These are phyloP conservation scores for Aspergillus leporis DNA, from an alignment of 495 filamentous ascomycete genomes.

Conservation along the genomic window DNA sequence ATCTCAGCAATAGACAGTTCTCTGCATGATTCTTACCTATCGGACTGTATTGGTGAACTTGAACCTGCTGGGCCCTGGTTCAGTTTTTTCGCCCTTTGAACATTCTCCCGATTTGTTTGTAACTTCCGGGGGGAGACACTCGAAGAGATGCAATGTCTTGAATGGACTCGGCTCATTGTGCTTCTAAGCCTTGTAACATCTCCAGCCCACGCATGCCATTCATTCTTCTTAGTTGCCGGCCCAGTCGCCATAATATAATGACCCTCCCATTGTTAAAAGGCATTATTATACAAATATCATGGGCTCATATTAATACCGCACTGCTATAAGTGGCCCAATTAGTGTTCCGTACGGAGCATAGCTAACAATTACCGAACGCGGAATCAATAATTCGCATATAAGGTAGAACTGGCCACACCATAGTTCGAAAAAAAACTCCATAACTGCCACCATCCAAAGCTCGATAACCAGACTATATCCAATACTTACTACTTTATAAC, in stretches of 20 bases:
- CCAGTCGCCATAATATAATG: not conserved
- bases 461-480: not conserved
- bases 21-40: conserved; percentile 8
- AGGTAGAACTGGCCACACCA: not conserved
- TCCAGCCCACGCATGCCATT: not conserved
- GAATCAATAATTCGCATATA: not conserved
- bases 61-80: not conserved
- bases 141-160: not conserved
- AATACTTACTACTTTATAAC: not conserved
- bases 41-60: not conserved
- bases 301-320: not conserved
- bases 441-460: not conserved
- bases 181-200: not conserved
- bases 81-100: not conserved
- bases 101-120: not conserved
- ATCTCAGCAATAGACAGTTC: not conserved
- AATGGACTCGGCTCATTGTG: conserved; percentile 6
- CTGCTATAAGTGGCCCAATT: not conserved
- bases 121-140: not conserved
- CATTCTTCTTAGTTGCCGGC: not conserved
- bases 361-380: not conserved
- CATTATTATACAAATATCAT: not conserved
- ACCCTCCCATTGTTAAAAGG: not conserved
- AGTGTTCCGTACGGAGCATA: not conserved
- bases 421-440: not conserved